Base-by-base conservation (phyloP, 306 rosid genomes). In the Cyclanthera cordifolia region DNA sequence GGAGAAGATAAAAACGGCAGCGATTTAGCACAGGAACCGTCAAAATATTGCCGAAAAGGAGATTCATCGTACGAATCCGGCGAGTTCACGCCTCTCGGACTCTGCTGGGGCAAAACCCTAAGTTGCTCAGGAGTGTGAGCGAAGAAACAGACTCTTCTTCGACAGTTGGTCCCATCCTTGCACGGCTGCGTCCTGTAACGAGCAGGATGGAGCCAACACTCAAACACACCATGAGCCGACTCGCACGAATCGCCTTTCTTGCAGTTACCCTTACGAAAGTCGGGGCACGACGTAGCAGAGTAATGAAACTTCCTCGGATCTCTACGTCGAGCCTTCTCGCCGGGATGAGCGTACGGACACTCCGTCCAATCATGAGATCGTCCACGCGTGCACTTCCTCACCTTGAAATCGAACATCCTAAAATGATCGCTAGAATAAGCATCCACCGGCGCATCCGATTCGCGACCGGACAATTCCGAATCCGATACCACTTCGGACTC, bases 351-450 rank as follows among this genome's bases (percentile, higher is more conserved):
- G 73, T 85, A 94, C 10, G 99, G 99, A 65, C 99, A 94, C 86
- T 94, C 96, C 1, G 99, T 94, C 99, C 99, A 94, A 85, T 94
- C 99, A 47, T 94, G 99, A 0, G 99, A 94, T 64, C 95, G 77
- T 0, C 97, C 99, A n/a, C 97, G 87, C 0, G 95, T 87, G 71
- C 99, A 94, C 37, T 87, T 73, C 37, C 95, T 13, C 3, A 94
- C 89, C 76, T 94, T 94, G 79, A 94, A 94, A 90, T 94, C 99
- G 63, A 78, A 90, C 82, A 94, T 94, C 37, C 99, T 78, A 72
- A 94, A 94, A 16, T 94, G 95, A 68, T 94, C 99, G 73, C 95
- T 85, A 5, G 99, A 83, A 78, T 82, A 94, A 0, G 97, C 95
- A n/a, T 90, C 95, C 1, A 90, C 81, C 48, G 95, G 90, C 49